Percentiles rank a stretch among this genome's conserved stretches.
Conservation (phyloP, 768 basidiomycete species). For the Lentinula edodes region DNA sequence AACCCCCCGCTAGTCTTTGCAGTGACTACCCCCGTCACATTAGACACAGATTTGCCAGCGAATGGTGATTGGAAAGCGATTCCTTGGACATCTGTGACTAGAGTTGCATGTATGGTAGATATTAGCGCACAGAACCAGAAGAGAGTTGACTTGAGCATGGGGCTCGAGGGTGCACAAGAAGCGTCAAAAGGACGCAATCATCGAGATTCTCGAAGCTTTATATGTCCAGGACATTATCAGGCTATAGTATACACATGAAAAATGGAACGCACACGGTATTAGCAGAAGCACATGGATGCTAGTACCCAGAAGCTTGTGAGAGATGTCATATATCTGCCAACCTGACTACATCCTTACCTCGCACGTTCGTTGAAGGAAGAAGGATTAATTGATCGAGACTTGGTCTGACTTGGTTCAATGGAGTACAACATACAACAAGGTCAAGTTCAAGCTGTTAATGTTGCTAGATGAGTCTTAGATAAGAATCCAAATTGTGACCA, state of each 20-base stretch:
- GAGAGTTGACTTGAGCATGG: background rate
- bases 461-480: too few relatives aligned
- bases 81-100: slow-evolving; percentile 52
- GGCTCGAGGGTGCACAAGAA: background rate
- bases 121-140: slow-evolving; percentile 17
- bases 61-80: slow-evolving; percentile 39
- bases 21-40: slow-evolving; percentile 46
- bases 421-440: too few relatives aligned
- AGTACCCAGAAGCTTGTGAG: background rate
- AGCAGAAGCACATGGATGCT: background rate
- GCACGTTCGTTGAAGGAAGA: too few relatives aligned
- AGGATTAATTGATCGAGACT: too few relatives aligned
- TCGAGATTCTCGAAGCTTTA: background rate
- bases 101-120: slow-evolving; percentile 20
- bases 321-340: background rate
- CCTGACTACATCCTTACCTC: too few relatives aligned
- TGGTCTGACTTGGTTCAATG: too few relatives aligned
- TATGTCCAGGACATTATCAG: background rate
- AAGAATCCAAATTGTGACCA: too few relatives aligned
- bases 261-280: background rate
- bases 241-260: background rate
- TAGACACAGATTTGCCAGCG: slow-evolving; percentile 35
- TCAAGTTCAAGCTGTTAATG: too few relatives aligned
- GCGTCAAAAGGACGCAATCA: background rate
- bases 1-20: slow-evolving; percentile 49